Evolutionary conservation across 2,329 filamentous ascomycete species (phyloP).

Genomic region (Colletotrichum gigasporum): DNA sequence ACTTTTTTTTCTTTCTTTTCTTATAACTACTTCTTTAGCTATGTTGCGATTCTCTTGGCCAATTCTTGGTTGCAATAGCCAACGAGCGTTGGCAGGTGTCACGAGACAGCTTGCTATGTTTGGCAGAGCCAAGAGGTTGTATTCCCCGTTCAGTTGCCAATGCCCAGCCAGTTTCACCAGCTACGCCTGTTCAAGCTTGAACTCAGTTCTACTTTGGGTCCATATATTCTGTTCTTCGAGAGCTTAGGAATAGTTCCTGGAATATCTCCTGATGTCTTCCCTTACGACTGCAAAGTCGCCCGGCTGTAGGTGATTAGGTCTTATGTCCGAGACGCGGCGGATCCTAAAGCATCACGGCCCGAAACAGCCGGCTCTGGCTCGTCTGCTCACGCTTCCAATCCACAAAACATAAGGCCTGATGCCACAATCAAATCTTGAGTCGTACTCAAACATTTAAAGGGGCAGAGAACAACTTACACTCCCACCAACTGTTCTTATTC

Average conservation of each 20-base stretch:
- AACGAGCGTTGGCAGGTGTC: not conserved
- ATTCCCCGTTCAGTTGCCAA: not conserved
- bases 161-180: not conserved
- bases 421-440: not conserved
- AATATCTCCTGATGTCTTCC: too few species aligned
- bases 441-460: not conserved
- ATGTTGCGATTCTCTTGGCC: not conserved
- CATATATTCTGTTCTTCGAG: too few species aligned
- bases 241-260: too few species aligned
- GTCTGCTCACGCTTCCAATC: too few species aligned
- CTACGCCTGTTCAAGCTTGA: too few species aligned
- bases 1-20: too few species aligned
- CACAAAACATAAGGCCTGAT: not conserved
- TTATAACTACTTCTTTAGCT: not conserved
- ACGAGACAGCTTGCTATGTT: constrained; percentile 4
- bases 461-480: not conserved
- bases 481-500: not conserved
- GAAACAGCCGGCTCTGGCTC: not conserved
- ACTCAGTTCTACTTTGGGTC: too few species aligned
- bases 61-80: not conserved
- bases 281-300: too few species aligned
- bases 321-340: constrained; percentile 9
- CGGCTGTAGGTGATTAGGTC: too few species aligned
- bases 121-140: not conserved
- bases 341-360: not conserved